Conservation (phyloP, 345 rosid species). For the Populus tremula region DNA sequence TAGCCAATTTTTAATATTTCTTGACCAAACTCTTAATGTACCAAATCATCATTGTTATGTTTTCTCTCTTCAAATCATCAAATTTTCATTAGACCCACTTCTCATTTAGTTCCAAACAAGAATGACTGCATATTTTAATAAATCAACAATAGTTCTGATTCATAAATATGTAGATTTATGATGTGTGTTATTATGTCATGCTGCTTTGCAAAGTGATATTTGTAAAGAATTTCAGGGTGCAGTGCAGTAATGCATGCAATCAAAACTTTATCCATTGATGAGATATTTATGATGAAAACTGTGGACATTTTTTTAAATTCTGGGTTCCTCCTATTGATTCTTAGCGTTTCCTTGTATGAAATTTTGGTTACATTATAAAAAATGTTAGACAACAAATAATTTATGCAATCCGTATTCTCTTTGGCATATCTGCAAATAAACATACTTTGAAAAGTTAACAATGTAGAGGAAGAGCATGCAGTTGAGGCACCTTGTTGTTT, state of each 20-base stretch:
- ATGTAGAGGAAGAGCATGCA: constrained; percentile 1
- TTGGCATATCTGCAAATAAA: background rate
- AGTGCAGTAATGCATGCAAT: background rate
- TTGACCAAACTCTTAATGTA: background rate
- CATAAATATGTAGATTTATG: background rate
- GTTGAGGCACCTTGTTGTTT: background rate
- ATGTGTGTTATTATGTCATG: background rate
- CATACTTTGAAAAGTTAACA: background rate
- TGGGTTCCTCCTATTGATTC: background rate
- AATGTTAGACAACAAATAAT: too few relatives aligned
- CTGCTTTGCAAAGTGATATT: background rate
- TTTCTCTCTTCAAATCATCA: too few relatives aligned
- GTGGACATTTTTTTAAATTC: background rate
- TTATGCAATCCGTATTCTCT: background rate
- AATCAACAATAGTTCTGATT: background rate
- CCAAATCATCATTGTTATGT: too few relatives aligned
- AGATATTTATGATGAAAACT: background rate
- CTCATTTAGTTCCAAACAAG: background rate
- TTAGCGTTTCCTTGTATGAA: background rate
- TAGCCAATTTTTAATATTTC: constrained; percentile 8
- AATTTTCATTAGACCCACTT: background rate
- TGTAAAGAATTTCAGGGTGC: background rate
- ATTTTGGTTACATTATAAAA: background rate
- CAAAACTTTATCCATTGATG: background rate
- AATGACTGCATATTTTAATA: background rate